Percentiles rank a stretch among this genome's conserved stretches.
These are phyloP conservation scores for Zoysia matrella DNA, from an alignment of 202 grass and related monocot species.

Conservation along the genomic window DNA sequence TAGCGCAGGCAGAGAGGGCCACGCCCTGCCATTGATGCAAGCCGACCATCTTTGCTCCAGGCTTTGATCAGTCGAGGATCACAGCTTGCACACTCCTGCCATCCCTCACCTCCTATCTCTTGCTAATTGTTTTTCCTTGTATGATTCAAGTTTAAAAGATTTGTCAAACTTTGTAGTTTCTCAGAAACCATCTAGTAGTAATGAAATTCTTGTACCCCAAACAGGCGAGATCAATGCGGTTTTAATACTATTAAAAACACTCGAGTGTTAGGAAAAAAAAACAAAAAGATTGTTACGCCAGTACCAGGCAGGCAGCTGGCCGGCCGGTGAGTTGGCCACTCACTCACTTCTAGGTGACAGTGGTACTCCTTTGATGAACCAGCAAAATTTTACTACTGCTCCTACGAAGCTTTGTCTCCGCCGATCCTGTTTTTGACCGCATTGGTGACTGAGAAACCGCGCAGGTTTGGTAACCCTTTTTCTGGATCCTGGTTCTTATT, in stretches of 20 bases:
- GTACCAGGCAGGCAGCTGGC: constrained; percentile 32
- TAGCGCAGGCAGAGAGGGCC: constrained; percentile 28
- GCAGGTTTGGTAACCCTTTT: constrained; percentile 49
- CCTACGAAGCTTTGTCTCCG: constrained; percentile 46
- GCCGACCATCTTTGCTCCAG: constrained; percentile 53
- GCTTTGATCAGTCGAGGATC: constrained; percentile 42
- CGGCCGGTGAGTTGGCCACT: constrained; percentile 54
- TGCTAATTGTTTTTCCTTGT: too few relatives aligned
- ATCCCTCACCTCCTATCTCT: too few relatives aligned
- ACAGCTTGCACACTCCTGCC: constrained; percentile 47
- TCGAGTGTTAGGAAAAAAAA: background rate
- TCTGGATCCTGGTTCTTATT: constrained; percentile 45
- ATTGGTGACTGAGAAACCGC: constrained; percentile 65
- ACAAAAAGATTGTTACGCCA: constrained; percentile 18
- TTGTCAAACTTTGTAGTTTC: too few relatives aligned
- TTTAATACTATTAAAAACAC: background rate
- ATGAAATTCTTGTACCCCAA: too few relatives aligned
- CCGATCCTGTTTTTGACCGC: constrained; percentile 66
- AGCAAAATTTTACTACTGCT: constrained; percentile 48
- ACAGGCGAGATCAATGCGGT: background rate
- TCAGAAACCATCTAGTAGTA: too few relatives aligned
- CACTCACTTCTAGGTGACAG: constrained; percentile 48
- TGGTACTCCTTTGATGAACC: constrained; percentile 47
- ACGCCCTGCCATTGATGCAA: constrained; percentile 49
- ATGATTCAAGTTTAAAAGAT: too few relatives aligned